phyloP scores from a whole-genome alignment of 73 alveolate genomes.

The Durusdinium trenchii region DNA sequence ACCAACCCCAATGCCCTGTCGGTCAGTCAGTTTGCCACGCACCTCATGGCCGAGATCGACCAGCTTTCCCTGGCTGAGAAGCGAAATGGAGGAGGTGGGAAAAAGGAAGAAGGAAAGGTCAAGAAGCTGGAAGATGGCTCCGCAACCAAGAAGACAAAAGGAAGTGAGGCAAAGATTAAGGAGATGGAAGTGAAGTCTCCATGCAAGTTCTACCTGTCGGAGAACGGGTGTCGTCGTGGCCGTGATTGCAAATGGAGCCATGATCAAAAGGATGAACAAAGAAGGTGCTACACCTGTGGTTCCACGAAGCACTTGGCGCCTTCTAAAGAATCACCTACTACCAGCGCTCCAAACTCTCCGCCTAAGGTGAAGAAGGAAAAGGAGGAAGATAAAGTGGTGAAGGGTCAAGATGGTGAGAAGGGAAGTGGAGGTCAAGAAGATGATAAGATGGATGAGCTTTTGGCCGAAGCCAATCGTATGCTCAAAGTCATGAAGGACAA shows the following conservation, averaged over 20 bases:
- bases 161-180: too few species aligned
- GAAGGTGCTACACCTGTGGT: background rate
- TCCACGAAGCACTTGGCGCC: background rate
- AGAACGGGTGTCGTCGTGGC: background rate
- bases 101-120: background rate
- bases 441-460: too few species aligned
- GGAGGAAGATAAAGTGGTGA: background rate
- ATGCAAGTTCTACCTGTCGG: background rate
- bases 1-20: background rate
- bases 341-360: background rate
- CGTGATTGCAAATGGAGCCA: background rate
- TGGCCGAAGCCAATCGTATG: too few species aligned
- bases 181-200: background rate
- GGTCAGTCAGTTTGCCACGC: background rate
- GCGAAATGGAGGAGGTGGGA: too few species aligned
- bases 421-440: too few species aligned
- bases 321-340: too few species aligned
- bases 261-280: background rate
- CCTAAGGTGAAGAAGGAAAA: background rate
- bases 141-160: background rate
- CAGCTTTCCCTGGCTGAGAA: background rate
- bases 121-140: background rate
- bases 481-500: too few species aligned
- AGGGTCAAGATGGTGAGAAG: background rate
- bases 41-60: background rate